These are phyloP conservation scores for Apiotrichum veenhuisii DNA, from an alignment of 1,284 basidiomycete genomes.

Conservation along the genomic window DNA sequence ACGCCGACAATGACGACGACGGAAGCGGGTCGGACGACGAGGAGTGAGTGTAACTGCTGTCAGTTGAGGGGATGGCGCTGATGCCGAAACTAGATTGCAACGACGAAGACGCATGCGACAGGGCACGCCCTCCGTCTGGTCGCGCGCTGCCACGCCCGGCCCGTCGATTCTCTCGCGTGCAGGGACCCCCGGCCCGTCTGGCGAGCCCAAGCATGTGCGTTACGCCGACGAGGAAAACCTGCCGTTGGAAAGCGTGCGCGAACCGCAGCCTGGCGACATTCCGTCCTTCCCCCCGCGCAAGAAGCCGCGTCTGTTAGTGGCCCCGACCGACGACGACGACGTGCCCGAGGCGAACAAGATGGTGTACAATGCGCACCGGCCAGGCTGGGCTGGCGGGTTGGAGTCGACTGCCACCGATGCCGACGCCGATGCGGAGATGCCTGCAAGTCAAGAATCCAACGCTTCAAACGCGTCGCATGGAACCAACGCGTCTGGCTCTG, in stretches of 20 bases:
- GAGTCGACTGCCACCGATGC: constrained; percentile 1
- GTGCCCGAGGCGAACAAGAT: constrained; percentile 32
- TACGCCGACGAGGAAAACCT: constrained; percentile 43
- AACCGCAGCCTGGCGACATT: constrained; percentile 20
- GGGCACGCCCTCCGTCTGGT: constrained; percentile 13
- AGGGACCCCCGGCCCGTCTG: neutral
- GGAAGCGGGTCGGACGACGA: neutral
- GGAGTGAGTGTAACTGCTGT: neutral
- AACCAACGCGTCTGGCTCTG: too few relatives aligned
- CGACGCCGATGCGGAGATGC: constrained; percentile 8
- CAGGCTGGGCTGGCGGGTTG: neutral
- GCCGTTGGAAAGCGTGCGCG: constrained; percentile 27
- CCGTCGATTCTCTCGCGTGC: constrained; percentile 14
- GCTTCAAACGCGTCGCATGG: too few relatives aligned
- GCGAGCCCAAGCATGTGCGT: constrained; percentile 30
- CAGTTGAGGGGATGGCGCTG: too few relatives aligned
- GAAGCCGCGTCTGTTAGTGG: constrained; percentile 19
- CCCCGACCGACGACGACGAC: constrained; percentile 16
- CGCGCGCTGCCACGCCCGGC: constrained; percentile 15
- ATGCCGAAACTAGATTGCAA: neutral
- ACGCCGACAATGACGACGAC: neutral
- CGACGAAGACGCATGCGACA: constrained; percentile 9
- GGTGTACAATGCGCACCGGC: constrained; percentile 7
- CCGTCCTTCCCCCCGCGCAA: constrained; percentile 20
- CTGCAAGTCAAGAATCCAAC: constrained; percentile 13